Conservation (phyloP, 2,329 filamentous ascomycete genomes). For the Waltergamsia citrina region DNA sequence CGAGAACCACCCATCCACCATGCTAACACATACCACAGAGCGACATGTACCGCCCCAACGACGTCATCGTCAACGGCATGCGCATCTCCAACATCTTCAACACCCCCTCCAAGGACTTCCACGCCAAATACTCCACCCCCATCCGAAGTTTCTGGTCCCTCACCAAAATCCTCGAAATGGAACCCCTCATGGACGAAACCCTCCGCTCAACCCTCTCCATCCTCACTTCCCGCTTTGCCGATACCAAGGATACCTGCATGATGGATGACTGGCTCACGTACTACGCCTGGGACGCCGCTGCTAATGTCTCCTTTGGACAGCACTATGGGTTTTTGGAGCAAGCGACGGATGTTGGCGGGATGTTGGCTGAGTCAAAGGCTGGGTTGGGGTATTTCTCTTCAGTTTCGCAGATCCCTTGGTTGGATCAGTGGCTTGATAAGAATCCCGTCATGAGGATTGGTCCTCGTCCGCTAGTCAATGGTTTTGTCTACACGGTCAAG, state of each 20-base stretch:
- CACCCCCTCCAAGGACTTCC: conserved; percentile 9
- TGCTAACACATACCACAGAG: conserved; percentile 3
- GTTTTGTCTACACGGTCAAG: conserved; percentile 10
- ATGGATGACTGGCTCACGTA: conserved; percentile 10
- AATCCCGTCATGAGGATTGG: conserved; percentile 16
- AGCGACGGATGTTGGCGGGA: conserved; percentile 24
- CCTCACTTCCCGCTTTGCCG: conserved; percentile 7
- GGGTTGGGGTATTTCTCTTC: conserved; percentile 20
- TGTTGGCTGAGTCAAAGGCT: conserved; percentile 17
- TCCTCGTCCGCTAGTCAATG: conserved; percentile 10
- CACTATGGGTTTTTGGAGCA: conserved; percentile 30
- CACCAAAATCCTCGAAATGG: conserved; percentile 8
- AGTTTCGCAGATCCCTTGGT: conserved; percentile 13
- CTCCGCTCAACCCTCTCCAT: conserved; percentile 4
- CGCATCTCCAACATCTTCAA: conserved; percentile 11
- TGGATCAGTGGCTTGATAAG: conserved; percentile 17
- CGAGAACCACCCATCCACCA: no score
- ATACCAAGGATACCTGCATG: conserved; percentile 5
- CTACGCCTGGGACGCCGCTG: conserved; percentile 29
- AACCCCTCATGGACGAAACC: conserved; percentile 10
- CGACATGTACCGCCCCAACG: conserved; percentile 10
- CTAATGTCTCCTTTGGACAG: conserved; percentile 26
- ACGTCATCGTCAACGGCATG: conserved; percentile 8
- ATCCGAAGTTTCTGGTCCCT: conserved; percentile 9
- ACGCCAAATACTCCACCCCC: conserved; percentile 7